Evolutionary conservation across 768 basidiomycete genomes (phyloP).

Genomic region (Trametes cingulata): DNA sequence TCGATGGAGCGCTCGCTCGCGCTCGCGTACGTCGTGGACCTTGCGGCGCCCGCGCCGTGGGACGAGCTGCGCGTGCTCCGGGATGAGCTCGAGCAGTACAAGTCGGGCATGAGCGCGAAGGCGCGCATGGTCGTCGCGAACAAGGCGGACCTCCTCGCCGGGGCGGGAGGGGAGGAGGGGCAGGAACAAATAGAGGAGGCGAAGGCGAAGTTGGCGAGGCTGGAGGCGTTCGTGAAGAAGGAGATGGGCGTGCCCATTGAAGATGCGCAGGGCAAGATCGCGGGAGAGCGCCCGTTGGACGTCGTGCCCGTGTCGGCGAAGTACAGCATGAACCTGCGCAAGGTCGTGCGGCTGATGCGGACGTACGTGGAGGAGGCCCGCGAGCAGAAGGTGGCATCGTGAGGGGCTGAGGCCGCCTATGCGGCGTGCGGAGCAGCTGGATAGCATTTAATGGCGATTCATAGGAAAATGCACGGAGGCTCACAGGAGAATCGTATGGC

Average conservation of each 20-base stretch:
- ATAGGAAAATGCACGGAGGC: too few species aligned
- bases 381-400: not conserved
- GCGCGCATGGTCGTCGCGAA: conserved; percentile 87
- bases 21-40: conserved; percentile 90
- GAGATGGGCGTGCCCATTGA: conserved; percentile 41
- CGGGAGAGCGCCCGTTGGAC: conserved; percentile 47
- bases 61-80: conserved; percentile 71
- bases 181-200: conserved; percentile 52
- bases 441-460: too few species aligned
- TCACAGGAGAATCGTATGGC: too few species aligned
- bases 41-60: conserved; percentile 73
- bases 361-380: conserved; percentile 60
- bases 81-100: conserved; percentile 84
- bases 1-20: conserved; percentile 91
- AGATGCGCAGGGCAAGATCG: conserved; percentile 13
- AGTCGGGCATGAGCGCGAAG: conserved; percentile 73
- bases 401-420: not conserved
- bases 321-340: conserved; percentile 76
- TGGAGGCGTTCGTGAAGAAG: conserved; percentile 57
- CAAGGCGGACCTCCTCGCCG: conserved; percentile 87
- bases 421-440: too few species aligned
- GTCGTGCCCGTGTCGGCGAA: conserved; percentile 87
- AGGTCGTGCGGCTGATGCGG: conserved; percentile 68
- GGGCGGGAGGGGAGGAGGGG: conserved; percentile 43
- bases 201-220: conserved; percentile 51